Evolutionary conservation across 2,329 filamentous ascomycete genomes (phyloP), one percentile per base, ranked within the genome.

Genomic region (Pseudodiploospora longispora): DNA sequence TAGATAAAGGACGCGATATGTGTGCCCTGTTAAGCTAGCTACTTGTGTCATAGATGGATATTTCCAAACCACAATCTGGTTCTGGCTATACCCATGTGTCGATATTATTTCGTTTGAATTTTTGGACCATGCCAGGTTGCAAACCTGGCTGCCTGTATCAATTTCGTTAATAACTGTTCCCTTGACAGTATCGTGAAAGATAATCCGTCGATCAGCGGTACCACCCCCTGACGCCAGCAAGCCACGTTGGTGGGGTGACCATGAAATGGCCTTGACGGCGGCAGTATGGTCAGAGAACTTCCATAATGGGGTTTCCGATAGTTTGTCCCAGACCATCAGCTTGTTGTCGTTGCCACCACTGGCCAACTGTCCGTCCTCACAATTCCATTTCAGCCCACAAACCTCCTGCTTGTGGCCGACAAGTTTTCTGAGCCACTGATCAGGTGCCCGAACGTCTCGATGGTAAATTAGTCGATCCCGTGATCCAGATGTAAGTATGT

Each of bases 21-120:
- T 98, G 63, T 98, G 93, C 1, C 93, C 93, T 0, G 93, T 98
- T 38, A 98, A 72, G 53, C 87, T 95, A 35, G 88, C 91, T 6
- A 98, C 89, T 62, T 97, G 93, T 40, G 88, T 88, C 93, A 98
- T 97, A 53, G 85, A 90, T 1, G 93, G 93, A 60, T 98, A 98
- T 60, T 98, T 98, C 93, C 93, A 98, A 44, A 98, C 88, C 33
- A 97, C 91, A 56, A 98, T 96, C 64, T 97, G 93, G 62, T 98
- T 96, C 61, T 98, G 93, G 54, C 85, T 91, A 69, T 96, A 98
- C 6, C 93, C 93, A 60, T 98, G 93, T 1, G 93, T 98, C 41
- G 85, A 91, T 43, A 98, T 91, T 46, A 98, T 89, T 65, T 98
- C 93, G 61, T 96, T 95, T 6, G 88, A 95, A 64, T 96, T 95